These are phyloP conservation scores for Coniella lustricola DNA, from an alignment of 2,329 filamentous ascomycete genomes.

Conservation along the genomic window DNA sequence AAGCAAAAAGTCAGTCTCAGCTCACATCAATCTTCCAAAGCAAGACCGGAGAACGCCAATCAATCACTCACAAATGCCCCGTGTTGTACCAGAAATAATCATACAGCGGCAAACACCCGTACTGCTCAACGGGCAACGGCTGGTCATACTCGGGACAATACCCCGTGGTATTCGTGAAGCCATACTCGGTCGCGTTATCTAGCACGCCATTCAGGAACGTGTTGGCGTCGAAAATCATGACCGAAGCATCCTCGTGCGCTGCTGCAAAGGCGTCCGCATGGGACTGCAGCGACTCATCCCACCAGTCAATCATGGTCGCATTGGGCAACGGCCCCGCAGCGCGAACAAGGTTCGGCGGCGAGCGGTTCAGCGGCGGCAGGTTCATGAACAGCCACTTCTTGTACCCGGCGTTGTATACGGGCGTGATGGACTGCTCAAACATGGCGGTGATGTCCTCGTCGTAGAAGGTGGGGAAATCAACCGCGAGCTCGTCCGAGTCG, in stretches of 20 bases:
- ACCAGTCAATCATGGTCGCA: constrained; percentile 37
- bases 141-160: constrained; percentile 23
- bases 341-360: constrained; percentile 28
- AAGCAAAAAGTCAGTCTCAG: background rate
- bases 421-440: constrained; percentile 32
- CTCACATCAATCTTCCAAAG: background rate
- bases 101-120: constrained; percentile 24
- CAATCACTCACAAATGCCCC: constrained; percentile 20
- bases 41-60: background rate
- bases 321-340: constrained; percentile 33
- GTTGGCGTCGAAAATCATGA: constrained; percentile 26
- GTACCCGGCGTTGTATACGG: constrained; percentile 36
- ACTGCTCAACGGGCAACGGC: constrained; percentile 18
- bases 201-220: constrained; percentile 25
- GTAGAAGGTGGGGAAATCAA: constrained; percentile 39
- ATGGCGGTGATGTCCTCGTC: constrained; percentile 32
- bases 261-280: constrained; percentile 29
- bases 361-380: constrained; percentile 42
- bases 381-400: constrained; percentile 43
- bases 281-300: constrained; percentile 30
- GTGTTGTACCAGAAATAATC: constrained; percentile 28
- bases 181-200: constrained; percentile 22
- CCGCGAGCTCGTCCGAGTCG: constrained; percentile 36
- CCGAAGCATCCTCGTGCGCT: constrained; percentile 16
- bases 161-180: constrained; percentile 23